These are phyloP conservation scores for Phytophthora rubi DNA, from an alignment of 352 stramenopile species.

Conservation along the genomic window DNA sequence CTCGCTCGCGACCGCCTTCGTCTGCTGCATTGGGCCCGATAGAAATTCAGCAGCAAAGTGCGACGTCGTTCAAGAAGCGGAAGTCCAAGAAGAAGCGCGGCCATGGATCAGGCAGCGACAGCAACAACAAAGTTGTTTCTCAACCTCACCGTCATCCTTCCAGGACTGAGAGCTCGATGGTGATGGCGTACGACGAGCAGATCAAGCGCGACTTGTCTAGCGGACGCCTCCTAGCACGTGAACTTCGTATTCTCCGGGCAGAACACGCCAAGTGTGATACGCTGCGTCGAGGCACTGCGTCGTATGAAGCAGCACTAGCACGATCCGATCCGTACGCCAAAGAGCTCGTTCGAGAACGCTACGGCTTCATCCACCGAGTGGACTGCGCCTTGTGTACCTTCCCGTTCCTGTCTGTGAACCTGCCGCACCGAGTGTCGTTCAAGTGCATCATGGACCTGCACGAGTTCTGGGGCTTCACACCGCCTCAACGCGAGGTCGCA, in stretches of 20 bases:
- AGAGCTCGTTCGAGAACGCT: slow-evolving; percentile 61
- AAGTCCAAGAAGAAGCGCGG: slow-evolving; percentile 36
- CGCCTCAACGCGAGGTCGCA: slow-evolving; percentile 47
- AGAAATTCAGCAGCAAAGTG: slow-evolving; percentile 19
- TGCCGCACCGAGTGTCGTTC: slow-evolving; percentile 78
- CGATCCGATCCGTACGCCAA: slow-evolving; percentile 53
- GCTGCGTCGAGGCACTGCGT: slow-evolving; percentile 21
- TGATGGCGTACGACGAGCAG: slow-evolving; percentile 46
- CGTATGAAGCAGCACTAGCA: slow-evolving; percentile 32
- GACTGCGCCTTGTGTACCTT: slow-evolving; percentile 74
- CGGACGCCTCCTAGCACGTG: slow-evolving; percentile 54
- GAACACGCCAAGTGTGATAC: slow-evolving; percentile 43
- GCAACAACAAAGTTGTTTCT: slow-evolving; percentile 19
- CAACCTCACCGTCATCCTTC: slow-evolving; percentile 11
- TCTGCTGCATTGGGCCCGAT: slow-evolving; percentile 23
- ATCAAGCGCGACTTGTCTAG: slow-evolving; percentile 55
- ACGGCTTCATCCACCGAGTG: slow-evolving; percentile 63
- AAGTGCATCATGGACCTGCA: slow-evolving; percentile 83
- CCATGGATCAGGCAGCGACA: slow-evolving; percentile 14
- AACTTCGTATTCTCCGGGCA: slow-evolving; percentile 55
- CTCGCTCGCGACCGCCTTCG: slow-evolving; percentile 13
- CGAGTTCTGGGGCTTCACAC: slow-evolving; percentile 57
- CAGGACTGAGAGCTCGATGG: slow-evolving; percentile 47
- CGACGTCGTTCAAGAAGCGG: slow-evolving; percentile 21
- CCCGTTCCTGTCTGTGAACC: slow-evolving; percentile 57